phyloP scores from a whole-genome alignment of 257 asterid species.

The Ocimum tenuiflorum region DNA sequence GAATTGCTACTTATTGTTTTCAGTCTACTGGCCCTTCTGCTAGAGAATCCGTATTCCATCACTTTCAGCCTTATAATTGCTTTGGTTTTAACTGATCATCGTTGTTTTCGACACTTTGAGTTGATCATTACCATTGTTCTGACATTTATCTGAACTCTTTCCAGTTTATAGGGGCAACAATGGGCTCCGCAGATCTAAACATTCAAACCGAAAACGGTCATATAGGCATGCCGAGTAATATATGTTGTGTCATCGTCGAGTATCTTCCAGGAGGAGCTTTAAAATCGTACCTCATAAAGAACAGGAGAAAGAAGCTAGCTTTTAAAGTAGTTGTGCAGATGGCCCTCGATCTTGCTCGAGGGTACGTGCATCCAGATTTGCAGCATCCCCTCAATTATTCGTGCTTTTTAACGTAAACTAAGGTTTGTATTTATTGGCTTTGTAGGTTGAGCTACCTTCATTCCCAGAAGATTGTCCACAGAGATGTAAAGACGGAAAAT shows the following conservation, averaged over 20 bases:
- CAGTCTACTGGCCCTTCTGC: background rate
- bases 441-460: slow-evolving; percentile 69
- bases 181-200: slow-evolving; percentile 58
- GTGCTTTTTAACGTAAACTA: background rate
- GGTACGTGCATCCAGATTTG: slow-evolving; percentile 31
- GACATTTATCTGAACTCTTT: slow-evolving; percentile 9
- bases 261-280: slow-evolving; percentile 74
- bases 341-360: slow-evolving; percentile 76
- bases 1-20: background rate
- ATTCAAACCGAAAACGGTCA: slow-evolving; percentile 65
- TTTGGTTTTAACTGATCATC: too few relatives aligned
- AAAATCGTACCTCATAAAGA: slow-evolving; percentile 62
- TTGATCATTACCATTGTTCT: background rate
- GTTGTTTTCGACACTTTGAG: too few relatives aligned
- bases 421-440: background rate
- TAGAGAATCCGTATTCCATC: background rate
- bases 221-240: slow-evolving; percentile 61
- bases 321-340: slow-evolving; percentile 69
- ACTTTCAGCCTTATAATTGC: background rate
- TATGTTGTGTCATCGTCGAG: slow-evolving; percentile 69
- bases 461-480: slow-evolving; percentile 63
- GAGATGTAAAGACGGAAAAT: slow-evolving; percentile 75
- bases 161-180: slow-evolving; percentile 76
- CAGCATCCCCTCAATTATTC: background rate
- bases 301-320: slow-evolving; percentile 59